Percentiles rank a stretch among this genome's conserved stretches.
phyloP scores from a whole-genome alignment of 176 grass and related monocot species.

The Avena eriantha region DNA sequence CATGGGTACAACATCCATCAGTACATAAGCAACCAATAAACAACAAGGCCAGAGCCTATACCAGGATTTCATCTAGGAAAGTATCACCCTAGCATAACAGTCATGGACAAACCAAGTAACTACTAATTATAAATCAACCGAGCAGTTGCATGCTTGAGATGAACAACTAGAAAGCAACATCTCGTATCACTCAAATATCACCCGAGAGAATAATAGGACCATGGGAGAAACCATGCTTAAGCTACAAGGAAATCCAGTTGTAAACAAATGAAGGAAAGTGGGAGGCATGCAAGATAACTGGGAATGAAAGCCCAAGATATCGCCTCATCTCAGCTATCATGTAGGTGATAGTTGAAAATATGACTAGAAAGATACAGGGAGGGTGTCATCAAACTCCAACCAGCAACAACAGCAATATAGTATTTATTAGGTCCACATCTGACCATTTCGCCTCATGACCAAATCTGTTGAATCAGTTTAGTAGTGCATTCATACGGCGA shows the following conservation, averaged over 20 bases:
- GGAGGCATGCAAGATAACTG: slow-evolving; percentile 29
- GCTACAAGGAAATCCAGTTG: slow-evolving; percentile 41
- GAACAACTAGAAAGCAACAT: slow-evolving; percentile 30
- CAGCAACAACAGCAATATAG: slow-evolving; percentile 10
- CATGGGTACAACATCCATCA: too few species aligned
- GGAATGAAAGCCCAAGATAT: slow-evolving; percentile 35
- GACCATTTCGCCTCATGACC: neutral
- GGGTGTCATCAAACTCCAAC: slow-evolving; percentile 34
- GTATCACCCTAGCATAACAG: too few species aligned
- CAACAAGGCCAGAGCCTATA: too few species aligned
- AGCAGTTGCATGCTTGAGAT: slow-evolving; percentile 27
- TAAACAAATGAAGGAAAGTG: slow-evolving; percentile 21
- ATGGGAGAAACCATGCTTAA: slow-evolving; percentile 27
- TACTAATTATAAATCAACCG: neutral
- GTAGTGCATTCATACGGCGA: neutral
- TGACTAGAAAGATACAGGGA: slow-evolving; percentile 31
- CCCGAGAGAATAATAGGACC: neutral
- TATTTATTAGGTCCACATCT: slow-evolving; percentile 29
- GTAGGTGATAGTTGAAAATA: slow-evolving; percentile 24
- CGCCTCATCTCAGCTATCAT: slow-evolving; percentile 20
- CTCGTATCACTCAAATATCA: neutral
- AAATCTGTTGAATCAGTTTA: slow-evolving; percentile 7
- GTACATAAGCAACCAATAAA: too few species aligned
- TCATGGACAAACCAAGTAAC: neutral
- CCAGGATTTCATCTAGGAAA: too few species aligned